These are phyloP conservation scores for Phytophthora agathidicida DNA, from an alignment of 352 stramenopile genomes.

Conservation along the genomic window DNA sequence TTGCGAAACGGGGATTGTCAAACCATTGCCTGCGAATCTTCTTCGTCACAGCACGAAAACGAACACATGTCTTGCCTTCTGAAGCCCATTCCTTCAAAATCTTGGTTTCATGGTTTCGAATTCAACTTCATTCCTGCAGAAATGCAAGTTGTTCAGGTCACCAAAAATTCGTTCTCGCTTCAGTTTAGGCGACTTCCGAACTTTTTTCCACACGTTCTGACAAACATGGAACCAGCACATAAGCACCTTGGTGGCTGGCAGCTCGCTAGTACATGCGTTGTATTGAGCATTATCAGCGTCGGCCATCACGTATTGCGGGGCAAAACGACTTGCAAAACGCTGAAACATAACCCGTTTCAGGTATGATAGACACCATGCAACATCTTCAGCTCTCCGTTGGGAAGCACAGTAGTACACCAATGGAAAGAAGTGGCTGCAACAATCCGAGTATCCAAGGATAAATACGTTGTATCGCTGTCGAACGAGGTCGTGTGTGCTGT, in stretches of 20 bases:
- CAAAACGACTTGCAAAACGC: not conserved
- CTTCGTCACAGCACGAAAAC: not conserved
- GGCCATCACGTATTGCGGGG: slow-evolving; percentile 3
- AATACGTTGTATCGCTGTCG: slow-evolving; percentile 3
- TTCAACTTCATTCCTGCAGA: not conserved
- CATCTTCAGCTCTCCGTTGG: not conserved
- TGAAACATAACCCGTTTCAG: not conserved
- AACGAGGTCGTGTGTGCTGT: slow-evolving; percentile 11
- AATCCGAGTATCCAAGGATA: slow-evolving; percentile 3
- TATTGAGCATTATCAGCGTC: slow-evolving; percentile 5
- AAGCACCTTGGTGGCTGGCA: not conserved
- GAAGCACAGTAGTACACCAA: slow-evolving; percentile 10
- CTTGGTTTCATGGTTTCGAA: slow-evolving; percentile 7
- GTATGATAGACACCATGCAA: slow-evolving; percentile 11
- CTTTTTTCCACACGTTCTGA: slow-evolving; percentile 9
- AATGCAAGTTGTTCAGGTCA: slow-evolving; percentile 7
- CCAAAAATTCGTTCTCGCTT: not conserved
- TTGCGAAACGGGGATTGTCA: not conserved
- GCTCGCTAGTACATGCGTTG: not conserved
- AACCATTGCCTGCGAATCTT: slow-evolving; percentile 6
- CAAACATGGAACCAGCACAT: slow-evolving; percentile 20
- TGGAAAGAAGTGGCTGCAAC: slow-evolving; percentile 1
- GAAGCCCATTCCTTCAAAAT: not conserved
- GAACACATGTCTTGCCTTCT: not conserved
- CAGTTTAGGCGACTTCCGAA: not conserved